phyloP scores from a whole-genome alignment of 1,284 basidiomycete species.

The Cutaneotrichosporon dermatis region DNA sequence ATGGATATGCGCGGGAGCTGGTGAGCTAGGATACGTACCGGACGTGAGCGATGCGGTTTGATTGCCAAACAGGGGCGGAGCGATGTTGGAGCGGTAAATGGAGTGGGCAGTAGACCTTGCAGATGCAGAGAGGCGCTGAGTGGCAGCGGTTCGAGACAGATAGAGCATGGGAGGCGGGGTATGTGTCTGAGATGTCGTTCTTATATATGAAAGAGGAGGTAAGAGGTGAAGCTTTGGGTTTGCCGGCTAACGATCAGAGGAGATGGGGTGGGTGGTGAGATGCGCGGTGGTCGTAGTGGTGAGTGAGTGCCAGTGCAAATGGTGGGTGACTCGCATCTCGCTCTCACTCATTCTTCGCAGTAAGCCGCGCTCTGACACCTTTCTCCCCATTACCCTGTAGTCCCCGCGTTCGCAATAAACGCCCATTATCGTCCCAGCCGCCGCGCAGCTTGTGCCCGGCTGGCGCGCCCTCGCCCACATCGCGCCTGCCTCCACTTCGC shows the following conservation, averaged over 20 bases:
- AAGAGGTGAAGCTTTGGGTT: background rate
- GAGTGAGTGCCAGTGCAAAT: background rate
- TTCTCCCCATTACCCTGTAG: no score
- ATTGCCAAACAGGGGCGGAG: background rate
- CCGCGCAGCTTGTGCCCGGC: no score
- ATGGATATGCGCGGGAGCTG: background rate
- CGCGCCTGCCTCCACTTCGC: no score
- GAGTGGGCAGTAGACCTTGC: background rate
- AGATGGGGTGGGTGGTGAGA: background rate
- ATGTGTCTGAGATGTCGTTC: background rate
- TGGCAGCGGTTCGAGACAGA: conserved; percentile 1
- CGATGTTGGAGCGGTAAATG: background rate
- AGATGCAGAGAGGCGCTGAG: conserved; percentile 2
- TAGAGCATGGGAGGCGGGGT: conserved; percentile 3
- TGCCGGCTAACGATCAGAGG: background rate
- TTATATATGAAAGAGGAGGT: background rate
- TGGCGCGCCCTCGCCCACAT: no score
- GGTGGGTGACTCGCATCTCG: no score
- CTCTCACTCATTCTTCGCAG: no score
- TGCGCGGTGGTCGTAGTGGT: background rate
- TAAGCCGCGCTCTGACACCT: no score
- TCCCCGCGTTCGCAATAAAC: no score
- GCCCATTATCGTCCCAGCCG: no score
- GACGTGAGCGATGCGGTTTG: background rate
- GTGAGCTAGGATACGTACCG: background rate